Evolutionary conservation across 2,329 filamentous ascomycete species (phyloP).

Genomic region (Diaporthe vexans): DNA sequence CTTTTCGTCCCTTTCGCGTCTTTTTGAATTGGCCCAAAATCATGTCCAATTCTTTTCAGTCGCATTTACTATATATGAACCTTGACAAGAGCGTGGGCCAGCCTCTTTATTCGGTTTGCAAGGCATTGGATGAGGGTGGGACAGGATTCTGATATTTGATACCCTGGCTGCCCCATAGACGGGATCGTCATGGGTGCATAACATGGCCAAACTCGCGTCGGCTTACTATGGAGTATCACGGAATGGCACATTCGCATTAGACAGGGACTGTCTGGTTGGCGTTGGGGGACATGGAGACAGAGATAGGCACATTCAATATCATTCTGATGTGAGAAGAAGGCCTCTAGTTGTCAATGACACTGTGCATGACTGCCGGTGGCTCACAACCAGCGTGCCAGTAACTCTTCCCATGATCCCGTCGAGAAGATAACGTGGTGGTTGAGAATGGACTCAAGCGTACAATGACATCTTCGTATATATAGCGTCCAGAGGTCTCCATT

Average conservation of each 20-base stretch:
- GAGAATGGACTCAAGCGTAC: background rate
- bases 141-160: constrained; percentile 9
- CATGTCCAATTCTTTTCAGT: background rate
- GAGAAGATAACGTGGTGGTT: background rate
- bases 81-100: background rate
- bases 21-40: background rate
- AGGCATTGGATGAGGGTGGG: constrained; percentile 7
- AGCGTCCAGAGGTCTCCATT: background rate
- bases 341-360: background rate
- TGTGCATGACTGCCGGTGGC: background rate
- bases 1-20: background rate
- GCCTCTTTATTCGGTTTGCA: background rate
- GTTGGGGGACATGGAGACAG: constrained; percentile 4
- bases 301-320: constrained; percentile 14
- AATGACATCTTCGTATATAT: background rate
- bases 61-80: background rate
- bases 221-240: background rate
- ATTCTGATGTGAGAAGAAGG: background rate
- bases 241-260: constrained; percentile 16
- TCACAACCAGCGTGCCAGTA: background rate
- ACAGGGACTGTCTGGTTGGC: constrained; percentile 20
- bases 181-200: background rate
- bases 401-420: background rate
- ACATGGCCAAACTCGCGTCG: background rate
- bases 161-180: background rate